Conservation (phyloP, 2,329 filamentous ascomycete species). For the Fusarium graminum region DNA sequence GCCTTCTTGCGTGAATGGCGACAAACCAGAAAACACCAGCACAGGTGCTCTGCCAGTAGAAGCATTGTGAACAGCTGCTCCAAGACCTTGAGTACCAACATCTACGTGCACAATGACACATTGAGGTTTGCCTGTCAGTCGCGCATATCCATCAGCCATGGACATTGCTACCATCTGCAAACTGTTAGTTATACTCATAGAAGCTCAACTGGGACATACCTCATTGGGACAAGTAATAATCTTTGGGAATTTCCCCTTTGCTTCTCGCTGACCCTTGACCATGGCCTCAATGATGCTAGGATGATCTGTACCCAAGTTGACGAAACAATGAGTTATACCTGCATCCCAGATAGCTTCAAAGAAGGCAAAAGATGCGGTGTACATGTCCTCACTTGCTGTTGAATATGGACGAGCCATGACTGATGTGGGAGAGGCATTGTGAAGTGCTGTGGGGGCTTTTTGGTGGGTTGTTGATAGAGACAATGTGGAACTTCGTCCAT, state of each 20-base stretch:
- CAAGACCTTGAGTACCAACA: conserved; percentile 83
- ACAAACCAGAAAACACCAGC: conserved; percentile 82
- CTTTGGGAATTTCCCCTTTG: conserved; percentile 72
- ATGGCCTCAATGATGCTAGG: conserved; percentile 85
- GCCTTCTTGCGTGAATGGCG: conserved; percentile 81
- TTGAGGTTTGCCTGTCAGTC: conserved; percentile 78
- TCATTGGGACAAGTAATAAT: conserved; percentile 87
- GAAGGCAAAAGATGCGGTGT: conserved; percentile 84
- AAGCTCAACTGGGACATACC: conserved; percentile 57
- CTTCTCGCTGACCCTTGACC: conserved; percentile 79
- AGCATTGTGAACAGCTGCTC: conserved; percentile 83
- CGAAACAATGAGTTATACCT: conserved; percentile 70
- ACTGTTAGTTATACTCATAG: conserved; percentile 15
- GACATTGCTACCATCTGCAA: conserved; percentile 83
- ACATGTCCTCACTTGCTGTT: conserved; percentile 58
- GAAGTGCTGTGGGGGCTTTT: conserved; percentile 23
- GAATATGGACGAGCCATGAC: conserved; percentile 42
- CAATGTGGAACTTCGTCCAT: neutral
- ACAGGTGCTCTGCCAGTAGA: conserved; percentile 80
- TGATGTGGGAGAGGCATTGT: conserved; percentile 22
- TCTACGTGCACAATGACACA: conserved; percentile 85
- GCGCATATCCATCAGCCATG: conserved; percentile 85
- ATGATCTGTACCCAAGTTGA: conserved; percentile 79
- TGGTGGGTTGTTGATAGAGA: conserved; percentile 19
- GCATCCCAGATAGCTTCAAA: conserved; percentile 85